A percentile compares a stretch with the other conserved stretches of the same genome.
Conservation (phyloP, 495 filamentous ascomycete genomes). For the Trypethelium eluteriae region DNA sequence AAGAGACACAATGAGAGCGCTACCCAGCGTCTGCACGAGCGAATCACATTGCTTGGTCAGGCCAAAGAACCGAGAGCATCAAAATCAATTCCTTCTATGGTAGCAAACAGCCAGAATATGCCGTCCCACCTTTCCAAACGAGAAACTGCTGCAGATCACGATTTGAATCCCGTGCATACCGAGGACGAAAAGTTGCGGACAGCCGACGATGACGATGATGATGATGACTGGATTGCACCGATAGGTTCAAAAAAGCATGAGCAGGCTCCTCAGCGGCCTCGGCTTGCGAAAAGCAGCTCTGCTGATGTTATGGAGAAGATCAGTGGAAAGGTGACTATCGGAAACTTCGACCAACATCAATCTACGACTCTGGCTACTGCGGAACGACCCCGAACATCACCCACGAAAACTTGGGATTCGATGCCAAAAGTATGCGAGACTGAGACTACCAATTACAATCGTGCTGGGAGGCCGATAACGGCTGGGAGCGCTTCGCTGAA, state of each 20-base stretch:
- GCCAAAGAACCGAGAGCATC: slow-evolving; percentile 60
- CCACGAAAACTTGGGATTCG: slow-evolving; percentile 6
- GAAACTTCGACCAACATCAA: slow-evolving; percentile 38
- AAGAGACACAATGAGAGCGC: slow-evolving; percentile 76
- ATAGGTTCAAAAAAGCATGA: slow-evolving; percentile 14
- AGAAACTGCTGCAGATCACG: slow-evolving; percentile 23
- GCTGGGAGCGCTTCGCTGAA: slow-evolving; percentile 41
- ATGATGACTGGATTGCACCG: slow-evolving; percentile 76
- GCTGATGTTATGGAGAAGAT: slow-evolving; percentile 50
- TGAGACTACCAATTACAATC: slow-evolving; percentile 39
- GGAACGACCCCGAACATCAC: neutral
- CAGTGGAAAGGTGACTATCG: slow-evolving; percentile 8
- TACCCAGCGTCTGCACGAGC: slow-evolving; percentile 82
- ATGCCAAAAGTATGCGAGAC: neutral
- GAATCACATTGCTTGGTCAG: slow-evolving; percentile 88
- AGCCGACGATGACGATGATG: slow-evolving; percentile 46
- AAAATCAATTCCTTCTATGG: slow-evolving; percentile 57
- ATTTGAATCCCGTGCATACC: slow-evolving; percentile 11
- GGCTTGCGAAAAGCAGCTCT: slow-evolving; percentile 49
- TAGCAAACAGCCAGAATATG: slow-evolving; percentile 38
- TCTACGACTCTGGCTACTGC: slow-evolving; percentile 26
- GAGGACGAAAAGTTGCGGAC: neutral
- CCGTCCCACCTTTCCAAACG: slow-evolving; percentile 49
- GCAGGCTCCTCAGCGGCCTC: slow-evolving; percentile 27
- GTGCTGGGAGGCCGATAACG: slow-evolving; percentile 33